Evolutionary conservation across 768 basidiomycete species (phyloP), one percentile per base, ranked within the genome.

Genomic region (Lentinula sp.): DNA sequence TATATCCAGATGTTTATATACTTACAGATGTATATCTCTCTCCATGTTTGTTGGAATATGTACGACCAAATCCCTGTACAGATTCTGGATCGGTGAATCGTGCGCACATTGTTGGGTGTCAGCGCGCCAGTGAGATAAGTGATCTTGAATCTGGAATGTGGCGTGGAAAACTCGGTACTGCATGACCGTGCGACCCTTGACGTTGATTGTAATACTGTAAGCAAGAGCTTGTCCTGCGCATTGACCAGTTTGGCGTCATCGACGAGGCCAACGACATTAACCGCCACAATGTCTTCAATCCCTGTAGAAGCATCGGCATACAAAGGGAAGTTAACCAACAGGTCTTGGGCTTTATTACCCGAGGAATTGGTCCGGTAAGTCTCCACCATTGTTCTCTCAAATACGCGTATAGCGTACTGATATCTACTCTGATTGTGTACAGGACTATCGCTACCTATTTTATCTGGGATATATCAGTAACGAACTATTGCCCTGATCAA

Each of bases 181-280:
- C 50, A 36, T 51, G 50, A 51, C 50, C 50, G 35, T 51, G 50
- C 35, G 50, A 51, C 13, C 28, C 50, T 51, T 51, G 32, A 51
- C 50, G 50, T 51, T 51, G 50, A 32, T 51, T 33, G 28, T 51
- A 33, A 16, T 28, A 28, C 4, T 28, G 28, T 28, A 28, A 28
- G 28, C 28, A 28, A 28, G 28, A 28, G 54, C 50, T 43, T 62
- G 36, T 43, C 45, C 49, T 51, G 42, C 61, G 42, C 45, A 52
- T 55, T 45, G 58, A 60, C 50, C 51, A 64, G 18, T 59, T 42
- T 50, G 45, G 63, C 55, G 35, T 49, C 57, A 36, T 37, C 51
- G 41, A 51, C 55, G 49, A 57, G 42, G 35, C 18, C 35, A 46
- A 43, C 52, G 4, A 4, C 39, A 43, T 45, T 39, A 12, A 15